Evolutionary conservation across 1,284 basidiomycete species (phyloP), one percentile per base, ranked within the genome.

Genomic region (Erythrobasidium hasegawianum): DNA sequence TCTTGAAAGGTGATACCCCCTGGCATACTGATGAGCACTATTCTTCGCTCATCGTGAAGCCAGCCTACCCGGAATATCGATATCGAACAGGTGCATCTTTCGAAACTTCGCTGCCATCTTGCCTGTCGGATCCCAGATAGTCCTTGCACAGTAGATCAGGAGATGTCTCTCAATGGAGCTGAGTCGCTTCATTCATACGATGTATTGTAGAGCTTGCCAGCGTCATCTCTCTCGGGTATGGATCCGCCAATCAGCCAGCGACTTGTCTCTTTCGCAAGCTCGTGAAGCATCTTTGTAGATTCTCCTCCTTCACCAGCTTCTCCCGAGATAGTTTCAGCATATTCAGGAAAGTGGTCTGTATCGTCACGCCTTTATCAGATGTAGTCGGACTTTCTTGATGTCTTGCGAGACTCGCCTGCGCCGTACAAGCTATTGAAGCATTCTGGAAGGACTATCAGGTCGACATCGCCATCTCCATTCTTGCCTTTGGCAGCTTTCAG

Each of bases 1-100:
- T 99, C 96, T 87, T 95, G 95, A 85, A 98, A 98, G 2, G 81
- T 92, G 78, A 98, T 97, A 77, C 90, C 88, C 18, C 95, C 95
- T 0, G 93, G 93, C 62, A 97, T 95, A 50, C n/a, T 45, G 18
- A 26, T 14, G 45, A 33, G n/a, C n/a, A n/a, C n/a, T n/a, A n/a
- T n/a, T n/a, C n/a, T n/a, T n/a, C n/a, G n/a, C n/a, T n/a, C n/a
- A n/a, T n/a, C n/a, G n/a, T n/a, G n/a, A n/a, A n/a, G n/a, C n/a
- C n/a, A n/a, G n/a, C n/a, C n/a, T n/a, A n/a, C n/a, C n/a, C n/a
- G n/a, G 67, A 45, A 69, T 64, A 76, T 98, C 90, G 69, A 99
- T 97, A n/a, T 99, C 95, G 76, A 99, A 99, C 9, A 99, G 81
- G 76, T 98, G 96, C 1, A 98, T 84, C 78, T 99, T 97, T 60